Base-by-base conservation (phyloP, 2,329 filamentous ascomycete genomes). In the Aspergillus pseudotamarii region DNA sequence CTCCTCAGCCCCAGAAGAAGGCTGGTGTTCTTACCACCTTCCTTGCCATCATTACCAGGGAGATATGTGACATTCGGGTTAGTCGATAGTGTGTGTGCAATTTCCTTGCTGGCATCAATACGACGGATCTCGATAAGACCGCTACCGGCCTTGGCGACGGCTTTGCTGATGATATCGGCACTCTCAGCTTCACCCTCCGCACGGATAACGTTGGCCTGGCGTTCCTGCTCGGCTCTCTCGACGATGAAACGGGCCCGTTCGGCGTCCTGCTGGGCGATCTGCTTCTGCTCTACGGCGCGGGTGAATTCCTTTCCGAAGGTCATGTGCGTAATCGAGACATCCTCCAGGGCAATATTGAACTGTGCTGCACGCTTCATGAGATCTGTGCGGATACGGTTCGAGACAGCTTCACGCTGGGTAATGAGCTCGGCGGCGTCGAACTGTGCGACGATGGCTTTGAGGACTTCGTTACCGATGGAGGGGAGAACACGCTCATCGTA, bases 281-380 rank as follows among this genome's bases (percentile, higher is more conserved):
- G 95, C 89, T 99, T 99, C 88, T 99, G 95, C 84, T 99, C 95
- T 74, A 99, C 95, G 69, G 95, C 95, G 81, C 92, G 92, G 65
- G 95, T 99, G 86, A 99, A 99, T 82, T 99, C 95, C 81, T 94
- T 94, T 72, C 95, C 95, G 78, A 99, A 99, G 59, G 95, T 99
- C 95, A 99, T 99, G 86, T 99, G 95, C 66, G 95, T 99, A 81
- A 99, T 99, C 76, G 93, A 96, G 64, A 99, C 95, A 76, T 99
- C 95, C 82, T 99, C 95, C 59, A 99, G 92, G 32, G 93, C 93
- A 76, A 99, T 99, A 86, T 99, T 97, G 89, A 99, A 99, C 81
- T 99, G 95, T 75, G 90, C 84, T 55, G 95, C 95, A 74, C 95
- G 94, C 83, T 91, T 93, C 76, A 95, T 90, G 57, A 99, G 89